Evolutionary conservation across 176 grass and related monocot species (phyloP), one percentile per base, ranked within the genome.

Genomic region (Eragrostis nindensis): DNA sequence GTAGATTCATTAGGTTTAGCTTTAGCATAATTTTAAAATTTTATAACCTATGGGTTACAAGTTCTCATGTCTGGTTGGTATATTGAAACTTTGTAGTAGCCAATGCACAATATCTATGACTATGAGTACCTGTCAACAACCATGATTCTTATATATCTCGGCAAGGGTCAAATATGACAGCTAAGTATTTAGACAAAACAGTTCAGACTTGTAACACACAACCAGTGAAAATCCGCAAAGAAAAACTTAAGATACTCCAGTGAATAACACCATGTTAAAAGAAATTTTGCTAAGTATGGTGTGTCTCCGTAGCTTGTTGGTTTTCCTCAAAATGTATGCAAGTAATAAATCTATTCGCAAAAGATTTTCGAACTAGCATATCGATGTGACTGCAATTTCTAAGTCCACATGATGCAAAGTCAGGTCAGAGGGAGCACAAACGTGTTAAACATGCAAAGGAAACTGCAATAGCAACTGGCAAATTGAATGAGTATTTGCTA

Each of bases 401-500:
- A 68, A 43, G 32, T 2, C 43, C 32, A 74, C 5, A 49, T 19
- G 5, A 62, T 27, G 40, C 64, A 77, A 69, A 60, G 25, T 84
- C 62, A 84, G n/a, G 16, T 16, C 27, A 70, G 39, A 41, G 32
- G 74, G 71, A 73, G 48, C 24, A 68, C 5, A 52, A 88, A 41
- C 44, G 41, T 50, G 14, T 16, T 38, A 57, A 71, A 32, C 69
- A 74, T 45, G 36, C 0, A 11, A 70, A 82, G n/a, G 56, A 18
- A 71, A 75, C 44, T 42, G 50, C 12, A 24, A 30, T 8, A 41
- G 16, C 41, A 86, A 57, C 26, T 5, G n/a, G 57, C 44, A 56
- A 56, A 68, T 15, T 78, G 52, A 67, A 40, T 17, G 26, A 82
- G 27, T 56, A 48, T 78, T 63, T 30, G 24, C 5, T 44, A 77